Conservation (phyloP, 2,329 filamentous ascomycete species). For the Aspergillus texensis region DNA sequence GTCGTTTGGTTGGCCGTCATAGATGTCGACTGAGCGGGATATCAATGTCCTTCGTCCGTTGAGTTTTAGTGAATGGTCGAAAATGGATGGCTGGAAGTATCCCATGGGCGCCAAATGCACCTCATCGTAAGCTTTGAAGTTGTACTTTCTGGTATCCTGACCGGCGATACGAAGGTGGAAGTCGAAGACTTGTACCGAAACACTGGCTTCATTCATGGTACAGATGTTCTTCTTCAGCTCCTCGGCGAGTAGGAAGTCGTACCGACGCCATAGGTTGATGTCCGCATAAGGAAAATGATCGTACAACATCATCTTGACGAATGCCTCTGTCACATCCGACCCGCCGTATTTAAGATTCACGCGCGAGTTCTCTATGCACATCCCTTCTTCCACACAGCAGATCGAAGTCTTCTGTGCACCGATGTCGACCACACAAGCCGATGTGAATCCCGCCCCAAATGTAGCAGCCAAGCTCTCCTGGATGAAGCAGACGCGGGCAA, state of each 20-base stretch:
- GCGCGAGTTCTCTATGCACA: slow-evolving; percentile 90
- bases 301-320: slow-evolving; percentile 96
- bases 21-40: slow-evolving; percentile 87
- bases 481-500: slow-evolving; percentile 87
- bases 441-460: slow-evolving; percentile 92
- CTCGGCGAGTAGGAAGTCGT: slow-evolving; percentile 91
- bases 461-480: slow-evolving; percentile 95
- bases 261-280: slow-evolving; percentile 85
- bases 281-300: slow-evolving; percentile 95
- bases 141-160: slow-evolving; percentile 87
- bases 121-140: slow-evolving; percentile 97
- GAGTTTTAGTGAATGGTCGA: slow-evolving; percentile 81
- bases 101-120: slow-evolving; percentile 93
- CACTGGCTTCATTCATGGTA: slow-evolving; percentile 85
- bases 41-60: slow-evolving; percentile 77
- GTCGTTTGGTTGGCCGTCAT: slow-evolving; percentile 90
- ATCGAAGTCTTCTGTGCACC: slow-evolving; percentile 97
- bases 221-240: slow-evolving; percentile 93
- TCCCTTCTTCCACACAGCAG: slow-evolving; percentile 93
- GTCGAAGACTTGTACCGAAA: slow-evolving; percentile 83
- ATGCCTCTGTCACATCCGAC: slow-evolving; percentile 87
- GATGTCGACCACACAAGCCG: slow-evolving; percentile 92
- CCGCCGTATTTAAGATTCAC: slow-evolving; percentile 95
- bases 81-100: slow-evolving; percentile 86
- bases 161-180: slow-evolving; percentile 89